Percentiles rank a stretch among this genome's conserved stretches.
These are phyloP conservation scores for Herpetospermum pedunculosum DNA, from an alignment of 306 rosid genomes.

Conservation along the genomic window DNA sequence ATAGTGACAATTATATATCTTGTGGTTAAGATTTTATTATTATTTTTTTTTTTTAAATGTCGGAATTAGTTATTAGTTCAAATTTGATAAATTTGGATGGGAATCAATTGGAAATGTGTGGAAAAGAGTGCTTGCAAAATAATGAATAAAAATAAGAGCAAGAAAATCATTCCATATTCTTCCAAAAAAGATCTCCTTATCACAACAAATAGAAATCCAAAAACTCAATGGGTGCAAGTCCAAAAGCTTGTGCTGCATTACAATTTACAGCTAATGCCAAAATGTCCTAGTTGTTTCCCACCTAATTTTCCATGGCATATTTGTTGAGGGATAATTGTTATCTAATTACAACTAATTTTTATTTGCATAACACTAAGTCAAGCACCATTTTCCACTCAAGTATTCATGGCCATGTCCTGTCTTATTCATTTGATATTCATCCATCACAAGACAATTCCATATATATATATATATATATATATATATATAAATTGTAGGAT, in stretches of 20 bases:
- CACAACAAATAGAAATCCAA: slow-evolving; percentile 86
- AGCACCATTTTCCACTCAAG: slow-evolving; percentile 53
- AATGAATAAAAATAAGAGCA: slow-evolving; percentile 65
- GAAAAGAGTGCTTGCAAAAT: slow-evolving; percentile 59
- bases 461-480: too few relatives aligned
- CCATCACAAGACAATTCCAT: slow-evolving; percentile 67
- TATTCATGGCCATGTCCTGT: slow-evolving; percentile 74
- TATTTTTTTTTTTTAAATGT: too few relatives aligned
- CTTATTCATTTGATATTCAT: slow-evolving; percentile 65
- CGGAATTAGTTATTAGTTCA: too few relatives aligned
- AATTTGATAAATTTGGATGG: too few relatives aligned
- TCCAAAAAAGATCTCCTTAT: slow-evolving; percentile 52
- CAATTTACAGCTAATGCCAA: slow-evolving; percentile 67
- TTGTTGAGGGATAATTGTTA: slow-evolving; percentile 53
- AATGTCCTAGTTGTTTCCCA: slow-evolving; percentile 60
- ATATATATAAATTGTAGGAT: too few relatives aligned
- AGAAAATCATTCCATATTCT: slow-evolving; percentile 68
- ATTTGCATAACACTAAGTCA: slow-evolving; percentile 61
- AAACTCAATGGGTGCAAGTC: slow-evolving; percentile 72
- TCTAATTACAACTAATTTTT: slow-evolving; percentile 61
- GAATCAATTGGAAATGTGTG: too few relatives aligned
- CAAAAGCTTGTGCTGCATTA: slow-evolving; percentile 64
- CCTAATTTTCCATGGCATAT: slow-evolving; percentile 71
- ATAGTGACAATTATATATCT: too few relatives aligned
- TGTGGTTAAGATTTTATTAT: too few relatives aligned